A percentile compares a stretch with the other conserved stretches of the same genome.
Conservation (phyloP, 1,139 yeast genomes). For the Pichia sp. region DNA sequence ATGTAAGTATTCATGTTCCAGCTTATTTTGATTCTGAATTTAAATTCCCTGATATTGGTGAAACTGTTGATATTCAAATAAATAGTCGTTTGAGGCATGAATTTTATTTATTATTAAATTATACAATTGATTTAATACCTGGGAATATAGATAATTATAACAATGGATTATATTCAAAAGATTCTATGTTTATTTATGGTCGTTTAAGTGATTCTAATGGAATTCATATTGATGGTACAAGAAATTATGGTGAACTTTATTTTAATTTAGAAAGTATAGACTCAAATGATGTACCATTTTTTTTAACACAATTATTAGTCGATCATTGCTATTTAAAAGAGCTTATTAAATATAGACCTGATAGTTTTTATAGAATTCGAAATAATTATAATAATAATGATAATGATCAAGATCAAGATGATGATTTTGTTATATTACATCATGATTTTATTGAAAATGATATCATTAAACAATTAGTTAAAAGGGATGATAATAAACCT, state of each 20-base stretch:
- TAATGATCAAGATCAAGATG: background rate
- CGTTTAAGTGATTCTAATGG: conserved; percentile 31
- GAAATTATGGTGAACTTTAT: conserved; percentile 40
- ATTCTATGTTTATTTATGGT: conserved; percentile 30
- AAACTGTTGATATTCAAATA: conserved; percentile 40
- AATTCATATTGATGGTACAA: conserved; percentile 35
- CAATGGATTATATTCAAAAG: conserved; percentile 9
- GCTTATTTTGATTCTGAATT: conserved; percentile 35
- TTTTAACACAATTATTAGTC: conserved; percentile 50
- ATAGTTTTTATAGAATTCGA: conserved; percentile 12
- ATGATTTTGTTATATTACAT: conserved; percentile 5
- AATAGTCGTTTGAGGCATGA: conserved; percentile 23
- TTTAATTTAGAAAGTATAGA: conserved; percentile 45
- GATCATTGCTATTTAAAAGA: conserved; percentile 51
- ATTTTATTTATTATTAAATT: conserved; percentile 16
- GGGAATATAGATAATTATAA: conserved; percentile 8
- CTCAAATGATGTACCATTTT: conserved; percentile 54
- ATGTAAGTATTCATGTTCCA: conserved; percentile 24
- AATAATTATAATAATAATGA: background rate
- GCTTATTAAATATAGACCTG: conserved; percentile 24
- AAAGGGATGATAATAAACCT: background rate
- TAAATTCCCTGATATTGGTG: conserved; percentile 41
- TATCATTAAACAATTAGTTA: background rate
- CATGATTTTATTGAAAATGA: conserved; percentile 10
- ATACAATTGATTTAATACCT: conserved; percentile 16